phyloP scores from a whole-genome alignment of 148 eudicot genomes.

The Spergularia marina region DNA sequence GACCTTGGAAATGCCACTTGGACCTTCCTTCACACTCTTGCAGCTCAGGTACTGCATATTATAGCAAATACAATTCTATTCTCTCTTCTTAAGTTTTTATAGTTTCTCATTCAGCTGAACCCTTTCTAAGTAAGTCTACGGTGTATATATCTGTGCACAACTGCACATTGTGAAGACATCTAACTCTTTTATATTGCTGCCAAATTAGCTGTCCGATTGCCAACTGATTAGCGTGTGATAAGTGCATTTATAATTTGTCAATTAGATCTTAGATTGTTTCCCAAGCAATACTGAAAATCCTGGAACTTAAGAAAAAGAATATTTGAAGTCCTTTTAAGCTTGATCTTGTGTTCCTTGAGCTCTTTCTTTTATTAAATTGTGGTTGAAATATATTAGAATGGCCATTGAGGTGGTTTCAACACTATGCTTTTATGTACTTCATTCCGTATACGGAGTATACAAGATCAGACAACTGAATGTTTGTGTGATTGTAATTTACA shows the following conservation, averaged over 20 bases:
- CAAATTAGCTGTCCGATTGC: neutral
- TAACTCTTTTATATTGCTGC: neutral
- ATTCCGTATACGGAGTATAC: neutral
- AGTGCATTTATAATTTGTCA: neutral
- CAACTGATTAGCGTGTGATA: neutral
- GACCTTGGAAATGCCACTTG: slow-evolving; percentile 94
- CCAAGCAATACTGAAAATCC: neutral
- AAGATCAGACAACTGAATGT: neutral
- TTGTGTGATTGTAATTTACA: neutral
- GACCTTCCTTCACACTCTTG: slow-evolving; percentile 95
- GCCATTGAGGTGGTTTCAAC: neutral
- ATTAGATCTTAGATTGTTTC: neutral
- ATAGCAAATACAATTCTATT: neutral
- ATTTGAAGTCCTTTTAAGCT: neutral
- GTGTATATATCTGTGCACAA: neutral
- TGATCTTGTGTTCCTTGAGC: neutral
- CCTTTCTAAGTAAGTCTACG: neutral
- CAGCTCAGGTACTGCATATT: slow-evolving; percentile 65
- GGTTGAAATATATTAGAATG: neutral
- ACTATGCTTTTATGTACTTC: neutral
- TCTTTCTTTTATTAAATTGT: neutral
- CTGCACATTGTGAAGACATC: neutral
- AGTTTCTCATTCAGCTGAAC: neutral
- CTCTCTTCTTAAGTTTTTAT: neutral
- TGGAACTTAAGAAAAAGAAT: neutral